Conservation (phyloP, 106 monocot genomes). For the Chionographis japonica region DNA sequence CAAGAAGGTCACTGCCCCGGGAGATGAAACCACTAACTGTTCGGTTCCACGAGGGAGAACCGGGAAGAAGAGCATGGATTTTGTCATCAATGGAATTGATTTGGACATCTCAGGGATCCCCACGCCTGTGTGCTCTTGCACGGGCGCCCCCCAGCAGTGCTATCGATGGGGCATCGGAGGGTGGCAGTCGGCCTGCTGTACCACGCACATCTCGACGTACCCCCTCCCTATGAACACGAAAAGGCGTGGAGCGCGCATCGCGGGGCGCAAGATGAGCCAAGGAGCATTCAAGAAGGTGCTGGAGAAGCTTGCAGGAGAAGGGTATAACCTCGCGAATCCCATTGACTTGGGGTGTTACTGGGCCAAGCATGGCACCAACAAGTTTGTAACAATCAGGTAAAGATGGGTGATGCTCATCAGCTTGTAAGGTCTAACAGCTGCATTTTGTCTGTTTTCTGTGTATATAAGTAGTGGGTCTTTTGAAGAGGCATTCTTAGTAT, state of each 20-base stretch:
- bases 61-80: constrained; percentile 11
- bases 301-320: constrained; percentile 20
- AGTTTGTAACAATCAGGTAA: constrained; percentile 26
- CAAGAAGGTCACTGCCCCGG: constrained; percentile 14
- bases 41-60: not conserved
- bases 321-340: constrained; percentile 15
- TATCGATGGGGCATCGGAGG: constrained; percentile 20
- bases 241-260: constrained; percentile 10
- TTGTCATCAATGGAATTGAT: constrained; percentile 23
- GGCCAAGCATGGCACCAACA: constrained; percentile 25
- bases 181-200: constrained; percentile 21
- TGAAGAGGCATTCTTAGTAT: constrained; percentile 11
- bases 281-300: constrained; percentile 21
- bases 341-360: constrained; percentile 18
- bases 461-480: constrained; percentile 4
- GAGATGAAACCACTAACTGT: not conserved
- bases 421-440: not conserved
- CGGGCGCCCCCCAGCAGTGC: constrained; percentile 15
- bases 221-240: constrained; percentile 16
- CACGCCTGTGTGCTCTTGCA: constrained; percentile 17
- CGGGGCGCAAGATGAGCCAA: constrained; percentile 25
- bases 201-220: constrained; percentile 9
- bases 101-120: constrained; percentile 20
- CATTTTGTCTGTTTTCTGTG: constrained; percentile 1
- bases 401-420: not conserved